Percentiles rank a stretch among this genome's conserved stretches.
Conservation (phyloP, 306 rosid genomes). For the Macrotyloma uniflorum region DNA sequence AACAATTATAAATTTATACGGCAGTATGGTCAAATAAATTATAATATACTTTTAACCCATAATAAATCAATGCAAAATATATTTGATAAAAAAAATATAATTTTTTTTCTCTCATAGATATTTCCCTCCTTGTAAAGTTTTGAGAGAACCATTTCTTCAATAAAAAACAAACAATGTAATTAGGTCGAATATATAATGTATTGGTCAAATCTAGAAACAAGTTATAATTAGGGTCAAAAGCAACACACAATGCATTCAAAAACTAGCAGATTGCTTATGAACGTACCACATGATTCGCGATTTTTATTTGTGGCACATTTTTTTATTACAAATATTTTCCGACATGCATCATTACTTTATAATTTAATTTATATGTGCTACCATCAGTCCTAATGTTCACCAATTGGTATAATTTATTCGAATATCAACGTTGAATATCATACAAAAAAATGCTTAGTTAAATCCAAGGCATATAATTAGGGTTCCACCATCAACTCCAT, state of each 20-base stretch:
- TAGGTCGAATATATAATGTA: background rate
- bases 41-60: too few species aligned
- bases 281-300: background rate
- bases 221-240: background rate
- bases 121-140: too few species aligned
- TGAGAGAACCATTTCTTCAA: too few species aligned
- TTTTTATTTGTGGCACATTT: background rate
- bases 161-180: background rate
- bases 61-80: too few species aligned
- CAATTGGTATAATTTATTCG: slow-evolving; percentile 1
- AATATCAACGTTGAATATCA: background rate
- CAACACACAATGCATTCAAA: background rate
- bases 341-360: background rate
- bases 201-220: background rate
- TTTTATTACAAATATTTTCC: background rate
- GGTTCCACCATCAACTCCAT: slow-evolving; percentile 3
- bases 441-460: background rate
- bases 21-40: too few species aligned
- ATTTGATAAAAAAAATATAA: too few species aligned
- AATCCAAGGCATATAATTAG: background rate
- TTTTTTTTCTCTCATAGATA: too few species aligned
- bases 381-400: slow-evolving; percentile 32
- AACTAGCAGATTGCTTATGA: background rate
- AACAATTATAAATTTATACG: too few species aligned
- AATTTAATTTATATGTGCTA: background rate